Conservation (phyloP, 306 rosid species). For the Inga oerstediana region DNA sequence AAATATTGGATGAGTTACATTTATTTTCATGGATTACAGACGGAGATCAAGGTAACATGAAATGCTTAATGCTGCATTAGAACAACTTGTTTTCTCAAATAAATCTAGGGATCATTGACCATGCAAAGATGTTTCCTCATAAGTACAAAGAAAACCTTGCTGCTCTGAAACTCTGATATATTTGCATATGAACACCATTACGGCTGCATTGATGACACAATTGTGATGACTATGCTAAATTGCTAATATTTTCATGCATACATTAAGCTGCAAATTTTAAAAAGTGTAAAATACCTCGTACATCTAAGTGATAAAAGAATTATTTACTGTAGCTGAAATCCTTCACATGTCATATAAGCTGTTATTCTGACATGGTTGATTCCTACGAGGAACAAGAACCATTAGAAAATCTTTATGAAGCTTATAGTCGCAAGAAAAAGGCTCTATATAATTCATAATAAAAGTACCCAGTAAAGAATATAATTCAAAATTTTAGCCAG, state of each 20-base stretch:
- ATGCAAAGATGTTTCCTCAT: not conserved
- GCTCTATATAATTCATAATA: slow-evolving; percentile 15
- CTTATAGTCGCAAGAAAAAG: slow-evolving; percentile 1
- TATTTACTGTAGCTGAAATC: slow-evolving; percentile 35
- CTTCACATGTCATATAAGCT: slow-evolving; percentile 22
- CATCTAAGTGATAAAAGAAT: slow-evolving; percentile 30
- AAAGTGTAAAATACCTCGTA: slow-evolving; percentile 40
- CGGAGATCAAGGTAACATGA: not conserved
- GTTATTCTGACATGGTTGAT: slow-evolving; percentile 12
- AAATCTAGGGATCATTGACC: slow-evolving; percentile 1
- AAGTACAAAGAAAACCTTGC: not conserved
- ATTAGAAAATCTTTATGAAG: slow-evolving; percentile 25
- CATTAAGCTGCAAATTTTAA: slow-evolving; percentile 6
- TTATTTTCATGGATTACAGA: too few species aligned
- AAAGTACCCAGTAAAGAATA: slow-evolving; percentile 17
- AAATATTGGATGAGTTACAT: not conserved
- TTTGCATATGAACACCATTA: slow-evolving; percentile 7
- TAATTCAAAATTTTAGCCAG: not conserved
- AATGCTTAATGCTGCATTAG: not conserved
- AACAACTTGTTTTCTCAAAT: slow-evolving; percentile 12
- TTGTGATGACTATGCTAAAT: not conserved
- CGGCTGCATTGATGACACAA: slow-evolving; percentile 22
- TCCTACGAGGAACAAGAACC: slow-evolving; percentile 20
- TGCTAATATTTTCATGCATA: not conserved
- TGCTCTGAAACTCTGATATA: slow-evolving; percentile 11